Evolutionary conservation across 768 basidiomycete genomes (phyloP), one percentile per base, ranked within the genome.

Genomic region (Solioccasus polychromus): DNA sequence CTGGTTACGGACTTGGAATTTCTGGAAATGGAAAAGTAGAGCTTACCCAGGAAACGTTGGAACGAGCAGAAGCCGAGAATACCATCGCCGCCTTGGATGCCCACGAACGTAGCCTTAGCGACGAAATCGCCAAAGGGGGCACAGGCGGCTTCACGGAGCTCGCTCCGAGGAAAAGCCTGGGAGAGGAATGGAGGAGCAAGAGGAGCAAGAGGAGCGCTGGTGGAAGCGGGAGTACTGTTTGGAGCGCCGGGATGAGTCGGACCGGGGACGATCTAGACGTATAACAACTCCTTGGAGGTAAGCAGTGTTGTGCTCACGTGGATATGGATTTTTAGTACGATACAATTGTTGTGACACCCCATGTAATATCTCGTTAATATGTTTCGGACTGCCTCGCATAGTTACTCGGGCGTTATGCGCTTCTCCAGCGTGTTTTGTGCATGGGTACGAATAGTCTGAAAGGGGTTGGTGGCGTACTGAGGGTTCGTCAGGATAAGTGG

Each of bases 211-310:
- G 53, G 26, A 84, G 82, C 50, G 75, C 63, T 19, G 78, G 80
- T 30, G 85, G 83, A 8, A 85, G 83, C 51, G 78, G 79, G 29
- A 87, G 86, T 64, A 92, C 89, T 1, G 85, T 92, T 23, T 92
- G 85, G 83, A 91, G 89, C 61, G 88, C 88, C 40, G 88, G 88
- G 25, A 83, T 88, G 82, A 80, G 81, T 53, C 82, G 72, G 39
- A 70, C 76, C 22, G 81, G 71, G 35, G 78, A 82, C 34, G 66
- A 71, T 45, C 59, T 57, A 29, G 74, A 72, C 12, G 62, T 61
- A 40, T 70, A 51, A 57, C 50, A 15, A 30, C 23, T 17, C 26
- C 29, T 19, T 8, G 35, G 15, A 48, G 44, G 34, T 40, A 47
- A 51, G 28, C 35, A 11, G 24, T 34, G 39, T 45, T 52, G 39